Evolutionary conservation across 768 basidiomycete genomes (phyloP).

Genomic region (Kwoniella pini): DNA sequence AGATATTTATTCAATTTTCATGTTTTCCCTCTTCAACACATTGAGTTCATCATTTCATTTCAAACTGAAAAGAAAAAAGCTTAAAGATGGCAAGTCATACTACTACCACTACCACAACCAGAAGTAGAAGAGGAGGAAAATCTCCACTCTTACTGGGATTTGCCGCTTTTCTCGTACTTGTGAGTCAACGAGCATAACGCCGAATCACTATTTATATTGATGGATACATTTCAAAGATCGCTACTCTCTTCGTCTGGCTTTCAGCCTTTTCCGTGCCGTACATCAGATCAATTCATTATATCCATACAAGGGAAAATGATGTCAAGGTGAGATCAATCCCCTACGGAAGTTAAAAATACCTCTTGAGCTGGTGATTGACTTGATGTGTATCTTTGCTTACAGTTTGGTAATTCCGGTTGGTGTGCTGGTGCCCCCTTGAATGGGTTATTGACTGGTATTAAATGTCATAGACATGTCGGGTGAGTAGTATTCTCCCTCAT

Average conservation of each 20-base stretch:
- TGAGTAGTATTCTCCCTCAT: too few species aligned
- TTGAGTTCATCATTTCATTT: neutral
- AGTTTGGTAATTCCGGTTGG: constrained; percentile 49
- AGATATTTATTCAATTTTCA: neutral
- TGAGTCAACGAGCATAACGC: too few species aligned
- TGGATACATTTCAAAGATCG: constrained; percentile 23
- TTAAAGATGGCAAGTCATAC: neutral
- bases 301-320: constrained; percentile 31
- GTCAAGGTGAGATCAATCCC: constrained; percentile 37
- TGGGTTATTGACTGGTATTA: neutral
- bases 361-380: too few species aligned
- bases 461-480: constrained; percentile 34
- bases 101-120: constrained; percentile 4
- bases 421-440: constrained; percentile 19
- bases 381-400: too few species aligned
- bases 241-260: constrained; percentile 51
- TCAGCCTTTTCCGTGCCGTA: constrained; percentile 44
- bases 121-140: constrained; percentile 10
- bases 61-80: neutral
- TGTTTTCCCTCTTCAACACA: too few species aligned
- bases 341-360: too few species aligned
- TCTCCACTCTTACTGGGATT: constrained; percentile 29
- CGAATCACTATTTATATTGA: neutral
- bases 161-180: constrained; percentile 42
- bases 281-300: constrained; percentile 45